Conservation (phyloP, 805 yeast species). For the Candida hungchunana region DNA sequence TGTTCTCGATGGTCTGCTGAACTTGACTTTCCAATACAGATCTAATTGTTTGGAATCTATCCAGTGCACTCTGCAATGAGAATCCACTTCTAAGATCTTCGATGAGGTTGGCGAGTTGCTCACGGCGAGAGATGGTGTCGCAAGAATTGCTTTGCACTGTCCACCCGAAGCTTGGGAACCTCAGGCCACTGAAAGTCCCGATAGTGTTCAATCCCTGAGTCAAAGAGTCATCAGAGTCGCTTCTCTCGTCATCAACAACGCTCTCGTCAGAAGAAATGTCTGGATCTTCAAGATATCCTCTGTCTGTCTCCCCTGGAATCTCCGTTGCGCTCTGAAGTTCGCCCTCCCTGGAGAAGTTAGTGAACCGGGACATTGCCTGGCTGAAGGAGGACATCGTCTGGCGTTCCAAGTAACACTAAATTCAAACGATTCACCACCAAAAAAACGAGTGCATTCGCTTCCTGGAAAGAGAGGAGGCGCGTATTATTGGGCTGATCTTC, state of each 20-base stretch:
- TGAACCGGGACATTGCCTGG: conserved; percentile 4
- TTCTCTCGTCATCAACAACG: conserved; percentile 9
- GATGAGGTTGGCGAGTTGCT: conserved; percentile 31
- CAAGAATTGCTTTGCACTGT: conserved; percentile 1
- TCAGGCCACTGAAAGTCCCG: conserved; percentile 33
- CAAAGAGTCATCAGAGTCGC: conserved; percentile 32
- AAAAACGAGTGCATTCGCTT: too few relatives aligned
- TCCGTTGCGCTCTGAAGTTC: not conserved
- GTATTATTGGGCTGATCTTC: too few relatives aligned
- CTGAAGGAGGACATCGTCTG: not conserved
- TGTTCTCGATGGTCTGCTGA: conserved; percentile 29
- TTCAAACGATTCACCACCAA: too few relatives aligned
- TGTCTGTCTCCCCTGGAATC: conserved; percentile 2
- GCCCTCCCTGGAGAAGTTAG: conserved; percentile 4
- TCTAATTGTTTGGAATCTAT: conserved; percentile 41
- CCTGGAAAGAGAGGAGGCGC: too few relatives aligned
- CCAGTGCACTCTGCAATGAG: conserved; percentile 47
- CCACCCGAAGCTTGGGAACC: conserved; percentile 23
- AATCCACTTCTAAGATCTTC: conserved; percentile 40
- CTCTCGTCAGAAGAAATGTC: conserved; percentile 1
- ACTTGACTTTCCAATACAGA: conserved; percentile 28
- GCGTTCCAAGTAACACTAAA: not conserved
- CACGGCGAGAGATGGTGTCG: conserved; percentile 21
- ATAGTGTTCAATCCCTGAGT: conserved; percentile 48
- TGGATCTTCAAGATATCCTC: conserved; percentile 1